Evolutionary conservation across 495 filamentous ascomycete species (phyloP), one percentile per base, ranked within the genome.

Genomic region (Penicillium cinerascens): DNA sequence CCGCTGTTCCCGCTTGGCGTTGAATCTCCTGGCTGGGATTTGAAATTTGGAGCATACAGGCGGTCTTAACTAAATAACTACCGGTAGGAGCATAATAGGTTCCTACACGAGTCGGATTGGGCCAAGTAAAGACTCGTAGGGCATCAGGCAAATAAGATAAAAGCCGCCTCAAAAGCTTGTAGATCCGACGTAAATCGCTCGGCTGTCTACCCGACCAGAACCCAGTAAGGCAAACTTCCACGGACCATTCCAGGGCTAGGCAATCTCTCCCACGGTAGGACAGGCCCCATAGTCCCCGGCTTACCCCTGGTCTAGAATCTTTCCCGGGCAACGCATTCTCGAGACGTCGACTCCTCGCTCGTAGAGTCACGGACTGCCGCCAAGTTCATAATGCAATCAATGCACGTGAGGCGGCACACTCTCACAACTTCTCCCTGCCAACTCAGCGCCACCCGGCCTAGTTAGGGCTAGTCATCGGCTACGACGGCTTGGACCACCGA

Each of bases 381-480:
- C 27, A 43, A 25, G 38, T 25, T 43, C 40, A 5, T 9, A 40
- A 22, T 27, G 15, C 35, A 40, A 23, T 22, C 26, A 27, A 29
- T 48, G 35, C 10, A 33, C 25, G 23, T 16, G 47, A 35, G 23
- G 17, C 35, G 16, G 23, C 17, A 38, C 16, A 33, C 3, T 33
- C 11, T 11, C 26, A 25, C 37, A 16, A 20, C 0, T 6, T 18
- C 10, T 11, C 10, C 16, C 37, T 23, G 49, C 42, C 33, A 48
- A 20, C 27, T 26, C 33, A 47, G 40, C 49, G 49, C 55, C 49
- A 57, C 55, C 16, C n/a, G 21, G 18, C 55, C 44, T 33, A 45
- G 22, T 52, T 47, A 44, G 49, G 54, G 33, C 25, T 49, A 49
- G 49, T 52, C 38, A 46, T 25, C 49, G 49, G 44, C 38, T 49